phyloP scores from a whole-genome alignment of 2,329 filamentous ascomycete species.

The Penicillium sp. region DNA sequence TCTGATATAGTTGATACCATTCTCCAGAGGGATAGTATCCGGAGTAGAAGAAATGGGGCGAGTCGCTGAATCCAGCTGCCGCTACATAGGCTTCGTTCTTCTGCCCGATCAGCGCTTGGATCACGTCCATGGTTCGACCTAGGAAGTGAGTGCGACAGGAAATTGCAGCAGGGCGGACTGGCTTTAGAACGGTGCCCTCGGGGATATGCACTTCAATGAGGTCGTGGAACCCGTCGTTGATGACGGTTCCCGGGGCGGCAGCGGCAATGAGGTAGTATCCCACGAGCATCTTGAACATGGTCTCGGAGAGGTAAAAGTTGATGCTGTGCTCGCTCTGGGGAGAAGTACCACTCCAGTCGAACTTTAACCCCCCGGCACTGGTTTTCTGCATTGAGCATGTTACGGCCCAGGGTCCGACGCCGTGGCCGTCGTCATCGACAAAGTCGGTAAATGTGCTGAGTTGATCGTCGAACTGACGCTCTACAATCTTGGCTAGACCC shows the following conservation, averaged over 20 bases:
- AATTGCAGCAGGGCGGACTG: slow-evolving; percentile 41
- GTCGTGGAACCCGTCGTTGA: slow-evolving; percentile 47
- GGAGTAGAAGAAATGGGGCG: slow-evolving; percentile 45
- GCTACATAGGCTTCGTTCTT: slow-evolving; percentile 42
- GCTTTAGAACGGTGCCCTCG: slow-evolving; percentile 39
- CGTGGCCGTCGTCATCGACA: slow-evolving; percentile 44
- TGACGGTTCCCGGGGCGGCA: slow-evolving; percentile 41
- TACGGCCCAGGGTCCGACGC: slow-evolving; percentile 41
- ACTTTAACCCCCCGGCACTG: too few species aligned
- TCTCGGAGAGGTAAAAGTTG: slow-evolving; percentile 45
- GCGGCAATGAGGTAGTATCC: slow-evolving; percentile 43
- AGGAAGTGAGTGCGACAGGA: slow-evolving; percentile 44
- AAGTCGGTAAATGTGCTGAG: too few species aligned
- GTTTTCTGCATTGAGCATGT: too few species aligned
- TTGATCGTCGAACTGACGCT: slow-evolving; percentile 39
- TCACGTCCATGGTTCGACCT: slow-evolving; percentile 42
- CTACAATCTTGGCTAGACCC: slow-evolving; percentile 41
- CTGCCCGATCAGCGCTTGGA: slow-evolving; percentile 45
- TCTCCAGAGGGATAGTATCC: too few species aligned
- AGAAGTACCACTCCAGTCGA: slow-evolving; percentile 44
- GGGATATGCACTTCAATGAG: slow-evolving; percentile 43
- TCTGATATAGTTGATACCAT: slow-evolving; percentile 46
- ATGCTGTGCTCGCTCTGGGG: slow-evolving; percentile 42
- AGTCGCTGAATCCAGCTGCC: slow-evolving; percentile 45
- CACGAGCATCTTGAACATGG: slow-evolving; percentile 47